phyloP scores from a whole-genome alignment of 345 rosid species.

The Citrus hindsii region DNA sequence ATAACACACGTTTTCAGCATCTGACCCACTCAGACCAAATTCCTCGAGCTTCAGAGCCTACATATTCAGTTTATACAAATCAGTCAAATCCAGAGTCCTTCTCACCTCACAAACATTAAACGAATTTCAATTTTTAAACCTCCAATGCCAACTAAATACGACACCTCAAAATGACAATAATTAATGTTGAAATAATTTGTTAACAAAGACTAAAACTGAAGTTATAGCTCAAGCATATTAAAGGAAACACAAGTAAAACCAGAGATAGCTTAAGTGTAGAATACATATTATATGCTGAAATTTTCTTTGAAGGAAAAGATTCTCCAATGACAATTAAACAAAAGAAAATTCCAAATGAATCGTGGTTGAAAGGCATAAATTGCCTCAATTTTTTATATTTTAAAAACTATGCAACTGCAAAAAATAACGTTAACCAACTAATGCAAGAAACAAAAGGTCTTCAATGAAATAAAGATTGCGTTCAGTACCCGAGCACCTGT shows the following conservation, averaged over 20 bases:
- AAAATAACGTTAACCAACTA: neutral
- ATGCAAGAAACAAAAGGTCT: constrained; percentile 9
- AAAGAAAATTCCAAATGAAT: neutral
- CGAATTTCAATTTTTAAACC: neutral
- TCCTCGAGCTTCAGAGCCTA: constrained; percentile 96
- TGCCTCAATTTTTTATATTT: neutral
- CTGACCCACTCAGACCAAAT: constrained; percentile 83
- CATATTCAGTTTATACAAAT: constrained; percentile 11
- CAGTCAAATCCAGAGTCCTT: neutral
- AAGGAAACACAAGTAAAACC: neutral
- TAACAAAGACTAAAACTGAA: neutral
- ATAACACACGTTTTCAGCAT: constrained; percentile 92
- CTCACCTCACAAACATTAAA: neutral
- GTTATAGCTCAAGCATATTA: neutral
- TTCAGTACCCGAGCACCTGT: constrained; percentile 98
- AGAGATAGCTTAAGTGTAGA: neutral
- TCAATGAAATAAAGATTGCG: constrained; percentile 25
- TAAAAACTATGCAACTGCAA: neutral
- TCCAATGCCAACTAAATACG: neutral
- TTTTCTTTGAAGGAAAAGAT: constrained; percentile 2
- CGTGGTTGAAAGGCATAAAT: neutral
- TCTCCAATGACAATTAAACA: neutral
- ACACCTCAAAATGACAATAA: neutral
- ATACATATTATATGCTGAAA: neutral
- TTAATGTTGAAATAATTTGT: neutral